Evolutionary conservation across 495 filamentous ascomycete genomes (phyloP).

Genomic region (Penicillium paxilli): DNA sequence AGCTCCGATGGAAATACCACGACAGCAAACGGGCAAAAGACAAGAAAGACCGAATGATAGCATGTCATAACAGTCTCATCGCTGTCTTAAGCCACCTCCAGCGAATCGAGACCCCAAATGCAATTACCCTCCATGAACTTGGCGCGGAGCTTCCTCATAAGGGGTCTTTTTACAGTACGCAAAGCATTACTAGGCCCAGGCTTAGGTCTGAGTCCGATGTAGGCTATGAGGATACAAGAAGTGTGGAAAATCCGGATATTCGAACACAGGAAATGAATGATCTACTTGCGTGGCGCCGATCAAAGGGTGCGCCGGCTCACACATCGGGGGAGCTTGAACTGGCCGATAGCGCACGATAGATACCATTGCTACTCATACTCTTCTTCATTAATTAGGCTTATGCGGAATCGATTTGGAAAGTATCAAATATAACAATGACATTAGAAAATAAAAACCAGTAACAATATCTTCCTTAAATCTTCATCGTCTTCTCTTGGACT

Average conservation of each 20-base stretch:
- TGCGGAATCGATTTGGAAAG: not conserved
- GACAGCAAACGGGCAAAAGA: constrained; percentile 21
- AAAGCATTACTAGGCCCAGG: not conserved
- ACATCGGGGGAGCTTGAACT: not conserved
- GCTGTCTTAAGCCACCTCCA: constrained; percentile 22
- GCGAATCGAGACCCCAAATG: constrained; percentile 5
- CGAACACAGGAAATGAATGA: constrained; percentile 21
- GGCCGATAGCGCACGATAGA: not conserved
- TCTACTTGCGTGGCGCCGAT: constrained; percentile 25
- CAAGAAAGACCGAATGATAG: constrained; percentile 19
- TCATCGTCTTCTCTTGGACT: constrained; percentile 4
- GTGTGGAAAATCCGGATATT: not conserved
- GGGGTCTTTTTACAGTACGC: not conserved
- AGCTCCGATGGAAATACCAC: constrained; percentile 25
- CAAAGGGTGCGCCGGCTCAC: constrained; percentile 4
- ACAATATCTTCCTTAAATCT: constrained; percentile 5
- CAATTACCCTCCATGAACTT: not conserved
- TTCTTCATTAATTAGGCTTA: not conserved
- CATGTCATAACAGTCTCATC: constrained; percentile 25
- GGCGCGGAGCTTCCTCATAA: not conserved
- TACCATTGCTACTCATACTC: not conserved
- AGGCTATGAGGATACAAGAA: not conserved
- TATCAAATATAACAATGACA: not conserved
- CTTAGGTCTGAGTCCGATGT: not conserved
- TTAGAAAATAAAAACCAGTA: no score